Conservation (phyloP, 495 filamentous ascomycete genomes). For the Daldinia vernicosa region DNA sequence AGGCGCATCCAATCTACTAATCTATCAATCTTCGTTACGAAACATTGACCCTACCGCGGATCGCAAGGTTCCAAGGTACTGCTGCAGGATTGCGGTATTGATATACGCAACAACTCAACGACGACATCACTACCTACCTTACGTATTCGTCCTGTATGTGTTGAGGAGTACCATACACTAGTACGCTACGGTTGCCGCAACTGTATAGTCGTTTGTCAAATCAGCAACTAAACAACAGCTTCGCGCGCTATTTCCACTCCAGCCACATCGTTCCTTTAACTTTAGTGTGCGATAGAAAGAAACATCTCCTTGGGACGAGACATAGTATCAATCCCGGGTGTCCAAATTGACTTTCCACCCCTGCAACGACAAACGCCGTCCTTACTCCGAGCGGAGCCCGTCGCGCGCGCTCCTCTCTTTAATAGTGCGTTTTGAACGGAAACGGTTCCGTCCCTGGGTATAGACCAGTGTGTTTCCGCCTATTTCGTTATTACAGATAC, state of each 20-base stretch:
- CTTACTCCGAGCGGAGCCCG: conserved; percentile 42
- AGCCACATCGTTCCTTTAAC: conserved; percentile 30
- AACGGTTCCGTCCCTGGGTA: conserved; percentile 29
- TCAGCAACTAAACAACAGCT: conserved; percentile 25
- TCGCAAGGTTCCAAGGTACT: neutral
- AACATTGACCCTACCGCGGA: neutral
- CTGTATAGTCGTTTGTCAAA: conserved; percentile 17
- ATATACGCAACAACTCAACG: conserved; percentile 2
- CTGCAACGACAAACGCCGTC: conserved; percentile 39
- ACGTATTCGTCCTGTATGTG: neutral
- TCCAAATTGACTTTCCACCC: conserved; percentile 33
- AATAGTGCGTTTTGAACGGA: conserved; percentile 42
- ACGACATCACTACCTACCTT: neutral
- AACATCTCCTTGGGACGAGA: conserved; percentile 6
- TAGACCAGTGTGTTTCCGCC: neutral
- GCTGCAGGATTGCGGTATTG: neutral
- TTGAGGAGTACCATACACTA: conserved; percentile 5
- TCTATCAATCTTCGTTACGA: neutral
- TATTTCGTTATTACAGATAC: conserved; percentile 7
- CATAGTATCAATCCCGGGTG: conserved; percentile 13
- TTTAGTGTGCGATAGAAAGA: conserved; percentile 32
- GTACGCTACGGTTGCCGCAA: conserved; percentile 13
- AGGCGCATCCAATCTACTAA: conserved; percentile 9
- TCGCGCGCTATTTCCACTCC: conserved; percentile 10
- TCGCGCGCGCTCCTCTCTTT: conserved; percentile 19